Evolutionary conservation across 75 land plant genomes (phyloP), one percentile per base, ranked within the genome.

Genomic region (Chamaecyparis obtusa): DNA sequence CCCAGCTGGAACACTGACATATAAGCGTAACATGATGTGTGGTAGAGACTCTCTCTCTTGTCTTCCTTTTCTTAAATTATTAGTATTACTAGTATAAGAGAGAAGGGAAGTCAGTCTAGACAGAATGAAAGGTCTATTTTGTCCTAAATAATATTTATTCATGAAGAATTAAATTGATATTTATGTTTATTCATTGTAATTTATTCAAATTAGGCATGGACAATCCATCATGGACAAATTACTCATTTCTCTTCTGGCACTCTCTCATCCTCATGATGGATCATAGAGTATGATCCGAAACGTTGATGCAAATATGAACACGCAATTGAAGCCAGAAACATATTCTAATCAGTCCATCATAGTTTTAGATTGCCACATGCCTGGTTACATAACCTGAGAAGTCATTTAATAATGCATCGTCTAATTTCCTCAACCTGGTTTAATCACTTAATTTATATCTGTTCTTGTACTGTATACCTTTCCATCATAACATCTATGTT

Each of bases 21-120:
- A 94, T 85, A 87, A 81, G 33, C 93, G 91, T 30, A 88, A 87
- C 43, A 96, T 92, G 93, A 97, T 98, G 99, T 98, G 99, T 92
- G 99, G 99, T 98, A 86, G 21, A 94, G 86, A 78, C 13, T 30
- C 76, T 72, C 48, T 41, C 30, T 55, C 36, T 37, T 82, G 9
- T 67, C 35, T 48, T 60, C 9, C 17, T 51, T 84, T 87, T 11
- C 41, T 71, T 64, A 37, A 35, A 39, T 39, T 39, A 39, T 39
- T 43, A 9, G 1, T 84, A 27, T 85, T 85, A 72, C 0, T 1
- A 72, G 36, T 72, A 1, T 33, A 43, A n/a, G n/a, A 81, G n/a
- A 81, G 83, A 46, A 27, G 49, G 5, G 51, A 81, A 81, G 83
- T 81, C 13, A 44, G 11, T 81, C 51, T 27, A 81, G 83, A 46